Percentiles rank a stretch among this genome's conserved stretches.
Conservation (phyloP, 2,329 filamentous ascomycete genomes). For the Fusarium circinatum region DNA sequence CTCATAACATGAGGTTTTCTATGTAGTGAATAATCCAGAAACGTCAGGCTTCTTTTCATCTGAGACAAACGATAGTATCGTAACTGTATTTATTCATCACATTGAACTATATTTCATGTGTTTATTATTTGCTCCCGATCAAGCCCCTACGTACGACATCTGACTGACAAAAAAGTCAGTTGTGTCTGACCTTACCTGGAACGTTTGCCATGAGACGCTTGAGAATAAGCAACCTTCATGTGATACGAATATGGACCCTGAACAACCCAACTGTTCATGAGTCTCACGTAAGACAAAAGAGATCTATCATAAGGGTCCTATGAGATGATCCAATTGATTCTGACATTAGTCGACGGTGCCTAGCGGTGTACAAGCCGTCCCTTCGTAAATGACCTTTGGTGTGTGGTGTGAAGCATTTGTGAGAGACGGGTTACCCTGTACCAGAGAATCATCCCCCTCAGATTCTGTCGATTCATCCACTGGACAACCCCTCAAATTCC, state of each 20-base stretch:
- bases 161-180: not conserved
- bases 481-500: not conserved
- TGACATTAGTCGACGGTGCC: not conserved
- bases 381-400: not conserved
- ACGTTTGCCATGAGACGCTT: not conserved
- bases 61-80: not conserved
- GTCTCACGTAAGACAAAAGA: not conserved
- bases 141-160: not conserved
- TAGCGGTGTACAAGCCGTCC: not conserved
- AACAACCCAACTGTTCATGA: not conserved
- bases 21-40: not conserved
- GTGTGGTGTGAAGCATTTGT: not conserved
- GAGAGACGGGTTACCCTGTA: constrained; percentile 12
- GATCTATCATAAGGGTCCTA: not conserved
- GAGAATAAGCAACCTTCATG: not conserved
- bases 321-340: not conserved
- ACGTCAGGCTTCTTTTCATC: too few species aligned
- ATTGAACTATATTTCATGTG: not conserved
- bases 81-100: not conserved
- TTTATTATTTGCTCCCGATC: not conserved
- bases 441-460: not conserved
- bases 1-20: not conserved
- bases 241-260: constrained; percentile 1
- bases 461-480: not conserved
- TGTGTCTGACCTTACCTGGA: not conserved